phyloP scores from a whole-genome alignment of 495 filamentous ascomycete genomes.

The Annulohypoxylon maeteangense region DNA sequence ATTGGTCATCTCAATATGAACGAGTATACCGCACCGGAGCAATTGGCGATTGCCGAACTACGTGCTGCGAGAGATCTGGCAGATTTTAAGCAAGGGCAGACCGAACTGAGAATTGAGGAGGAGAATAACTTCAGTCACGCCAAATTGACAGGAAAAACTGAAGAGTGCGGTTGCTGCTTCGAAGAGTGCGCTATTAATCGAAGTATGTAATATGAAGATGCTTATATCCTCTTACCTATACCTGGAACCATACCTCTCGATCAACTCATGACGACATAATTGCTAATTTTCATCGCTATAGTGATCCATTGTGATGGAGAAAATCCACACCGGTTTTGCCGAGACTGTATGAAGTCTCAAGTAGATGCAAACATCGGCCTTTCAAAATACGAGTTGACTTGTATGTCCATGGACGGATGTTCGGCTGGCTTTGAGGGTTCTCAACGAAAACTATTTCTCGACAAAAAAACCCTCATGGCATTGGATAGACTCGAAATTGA shows the following conservation, averaged over 20 bases:
- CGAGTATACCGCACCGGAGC: constrained; percentile 7
- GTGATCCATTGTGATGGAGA: constrained; percentile 72
- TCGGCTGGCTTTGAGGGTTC: constrained; percentile 52
- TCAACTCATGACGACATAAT: not conserved
- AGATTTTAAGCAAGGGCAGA: constrained; percentile 28
- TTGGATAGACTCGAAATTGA: constrained; percentile 77
- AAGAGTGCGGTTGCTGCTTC: constrained; percentile 79
- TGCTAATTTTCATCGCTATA: not conserved
- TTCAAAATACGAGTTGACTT: constrained; percentile 67
- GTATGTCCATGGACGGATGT: constrained; percentile 64
- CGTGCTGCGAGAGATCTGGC: constrained; percentile 39
- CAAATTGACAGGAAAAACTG: constrained; percentile 59
- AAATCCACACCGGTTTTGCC: constrained; percentile 70
- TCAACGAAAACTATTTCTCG: constrained; percentile 67
- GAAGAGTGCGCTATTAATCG: constrained; percentile 70
- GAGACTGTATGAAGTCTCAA: constrained; percentile 67
- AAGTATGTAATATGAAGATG: constrained; percentile 31
- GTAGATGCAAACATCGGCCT: constrained; percentile 75
- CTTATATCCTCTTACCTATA: not conserved
- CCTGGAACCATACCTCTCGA: no score
- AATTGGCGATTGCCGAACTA: constrained; percentile 47
- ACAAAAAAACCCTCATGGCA: constrained; percentile 62
- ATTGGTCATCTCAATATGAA: constrained; percentile 16
- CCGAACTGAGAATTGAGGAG: constrained; percentile 50
- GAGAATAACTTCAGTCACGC: constrained; percentile 57